Evolutionary conservation across 768 basidiomycete species (phyloP), one percentile per base, ranked within the genome.

Genomic region (Cubamyces lactineus): DNA sequence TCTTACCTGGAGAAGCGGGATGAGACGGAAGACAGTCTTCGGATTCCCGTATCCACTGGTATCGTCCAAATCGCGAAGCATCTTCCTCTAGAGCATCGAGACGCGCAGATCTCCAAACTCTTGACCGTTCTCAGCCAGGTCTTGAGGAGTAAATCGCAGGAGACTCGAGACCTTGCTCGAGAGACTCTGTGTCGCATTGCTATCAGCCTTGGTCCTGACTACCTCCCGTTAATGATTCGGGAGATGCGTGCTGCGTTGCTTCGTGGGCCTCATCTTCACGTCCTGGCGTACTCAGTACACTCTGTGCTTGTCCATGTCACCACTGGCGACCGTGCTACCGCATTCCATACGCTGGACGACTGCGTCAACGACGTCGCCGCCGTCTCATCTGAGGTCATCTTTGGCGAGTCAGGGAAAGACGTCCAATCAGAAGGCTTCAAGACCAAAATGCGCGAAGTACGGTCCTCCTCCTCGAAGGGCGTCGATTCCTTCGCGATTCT

Each of bases 231-330:
- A 16, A 79, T 91, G 30, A 75, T 98, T 41, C 86, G 85, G 39
- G 95, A 98, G 71, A 78, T 98, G 51, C 84, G 91, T n/a, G 84
- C 80, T 0, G 93, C 96, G 1, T 84, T 99, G 28, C 69, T 86
- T 39, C 91, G 96, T 19, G 97, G 97, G 6, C 96, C 97, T 1
- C 96, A 98, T 57, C 82, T 98, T 0, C 96, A 99, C 72, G 86
- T 98, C 17, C 80, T 98, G 30, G 95, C 96, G 1, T 91, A 88
- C 63, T 87, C 88, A 2, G 82, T 84, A 0, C 96, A 99, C 68
- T 83, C 92, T 0, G 75, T 98, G 19, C 78, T 98, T 40, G 83
- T 87, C n/a, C 85, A 92, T 58, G 82, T 96, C 47, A 94, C 93
- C 0, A 79, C 85, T 0, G 79, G 80, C 0, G 84, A 87, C 5